Base-by-base conservation (phyloP, 1,284 basidiomycete genomes). In the Rhodotorula sp. region DNA sequence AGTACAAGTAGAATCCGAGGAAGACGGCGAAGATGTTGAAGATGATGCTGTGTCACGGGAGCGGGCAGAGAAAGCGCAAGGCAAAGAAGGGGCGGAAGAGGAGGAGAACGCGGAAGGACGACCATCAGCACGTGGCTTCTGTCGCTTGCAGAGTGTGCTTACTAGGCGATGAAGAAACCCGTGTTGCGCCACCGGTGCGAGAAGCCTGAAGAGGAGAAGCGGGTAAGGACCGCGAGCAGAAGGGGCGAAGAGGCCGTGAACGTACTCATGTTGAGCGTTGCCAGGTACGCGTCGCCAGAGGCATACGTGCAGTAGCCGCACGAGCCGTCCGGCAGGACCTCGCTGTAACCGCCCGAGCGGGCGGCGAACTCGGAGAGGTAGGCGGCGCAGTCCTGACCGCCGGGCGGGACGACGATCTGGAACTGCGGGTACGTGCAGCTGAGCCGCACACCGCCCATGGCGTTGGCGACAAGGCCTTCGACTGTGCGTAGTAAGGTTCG, bases 101-200 rank as follows among this genome's bases (percentile, higher is more conserved):
- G 41, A 44, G 41, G 56, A 57, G 42, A 44, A 57, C 12, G 23
- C 48, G 53, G 57, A 12, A 53, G 48, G 9, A 50, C 50, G n/a
- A 49, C 41, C 46, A 67, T 71, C 67, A 71, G 68, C 48, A 66
- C 5, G 45, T 68, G 67, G 81, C 16, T 19, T 19, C 21, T 21
- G 16, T 19, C 48, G 3, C 48, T 19, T 14, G 9, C 2, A 17
- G 3, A 49, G 2, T 2, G 8, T 21, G 3, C 48, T 49, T n/a
- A 52, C 21, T 87, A 91, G 44, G 69, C 55, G 3, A 12, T 61
- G 49, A 91, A 81, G 61, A 91, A 80, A 2, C 88, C 89, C 60
- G 88, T 84, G 80, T 90, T 82, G 19, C 88, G 83, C 88, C 88
- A 90, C 67, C 85, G 67, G 65, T 67, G 62, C 25, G 42, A 45